Percentiles rank a stretch among this genome's conserved stretches.
Evolutionary conservation across 306 rosid genomes (phyloP).

Genomic region (Vigna reflexopilosa): DNA sequence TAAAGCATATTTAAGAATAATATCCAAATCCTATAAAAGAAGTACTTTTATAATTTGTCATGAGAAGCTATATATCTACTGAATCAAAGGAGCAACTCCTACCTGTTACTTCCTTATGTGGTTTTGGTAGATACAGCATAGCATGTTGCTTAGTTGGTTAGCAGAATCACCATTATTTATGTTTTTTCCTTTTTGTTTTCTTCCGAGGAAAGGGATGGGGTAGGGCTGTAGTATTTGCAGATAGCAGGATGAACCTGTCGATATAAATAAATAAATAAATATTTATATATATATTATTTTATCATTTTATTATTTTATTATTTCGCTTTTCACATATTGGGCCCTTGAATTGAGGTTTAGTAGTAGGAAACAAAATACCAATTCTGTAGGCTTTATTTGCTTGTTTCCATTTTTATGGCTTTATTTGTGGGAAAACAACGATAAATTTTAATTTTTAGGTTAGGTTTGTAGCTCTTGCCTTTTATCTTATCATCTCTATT

Average conservation of each 20-base stretch:
- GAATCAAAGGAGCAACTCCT: background rate
- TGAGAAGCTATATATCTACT: background rate
- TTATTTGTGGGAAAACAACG: background rate
- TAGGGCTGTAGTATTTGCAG: background rate
- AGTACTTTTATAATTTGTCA: background rate
- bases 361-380: background rate
- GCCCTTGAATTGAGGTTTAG: background rate
- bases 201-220: background rate
- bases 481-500: background rate
- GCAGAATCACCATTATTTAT: background rate
- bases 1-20: background rate
- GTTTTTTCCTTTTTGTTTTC: background rate
- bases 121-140: background rate
- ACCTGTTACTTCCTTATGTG: background rate
- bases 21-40: background rate
- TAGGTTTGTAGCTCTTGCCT: background rate
- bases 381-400: background rate
- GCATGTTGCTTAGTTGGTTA: background rate
- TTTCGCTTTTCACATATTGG: slow-evolving; percentile 2
- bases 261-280: no score
- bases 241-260: background rate
- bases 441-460: background rate
- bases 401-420: background rate
- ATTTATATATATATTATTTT: no score
- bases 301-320: background rate